Percentiles rank a stretch among this genome's conserved stretches.
Conservation (phyloP, 345 rosid species). For the Populus nigra region DNA sequence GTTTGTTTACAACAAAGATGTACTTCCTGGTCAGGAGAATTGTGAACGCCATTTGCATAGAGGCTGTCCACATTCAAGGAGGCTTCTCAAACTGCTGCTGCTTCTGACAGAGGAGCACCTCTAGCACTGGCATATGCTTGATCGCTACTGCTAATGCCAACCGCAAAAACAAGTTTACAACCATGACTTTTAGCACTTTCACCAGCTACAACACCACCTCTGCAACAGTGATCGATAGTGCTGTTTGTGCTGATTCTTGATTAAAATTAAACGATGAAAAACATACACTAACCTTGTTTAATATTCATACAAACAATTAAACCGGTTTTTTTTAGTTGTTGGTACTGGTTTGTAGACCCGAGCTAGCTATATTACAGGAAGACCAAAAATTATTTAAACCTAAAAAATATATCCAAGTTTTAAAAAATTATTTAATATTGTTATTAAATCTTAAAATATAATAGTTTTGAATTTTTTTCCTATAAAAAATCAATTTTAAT, state of each 20-base stretch:
- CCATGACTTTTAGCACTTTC: not conserved
- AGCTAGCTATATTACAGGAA: too few species aligned
- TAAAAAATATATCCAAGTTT: too few species aligned
- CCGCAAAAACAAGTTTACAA: not conserved
- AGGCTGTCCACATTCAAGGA: conserved; percentile 84
- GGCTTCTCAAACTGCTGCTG: conserved; percentile 30
- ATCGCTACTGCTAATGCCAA: not conserved
- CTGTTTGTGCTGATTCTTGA: conserved; percentile 6
- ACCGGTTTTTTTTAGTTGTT: too few species aligned
- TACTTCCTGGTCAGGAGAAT: conserved; percentile 54
- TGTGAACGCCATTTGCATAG: conserved; percentile 70
- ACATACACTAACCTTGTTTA: too few species aligned
- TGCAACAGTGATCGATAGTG: not conserved
- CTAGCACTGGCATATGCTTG: not conserved
- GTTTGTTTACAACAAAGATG: conserved; percentile 37
- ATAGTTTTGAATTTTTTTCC: too few species aligned
- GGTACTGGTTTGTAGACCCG: too few species aligned
- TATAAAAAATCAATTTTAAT: too few species aligned
- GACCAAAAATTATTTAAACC: too few species aligned
- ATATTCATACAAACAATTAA: too few species aligned
- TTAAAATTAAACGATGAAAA: too few species aligned
- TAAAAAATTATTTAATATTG: too few species aligned
- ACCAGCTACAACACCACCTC: not conserved
- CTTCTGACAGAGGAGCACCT: conserved; percentile 3
- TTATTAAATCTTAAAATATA: too few species aligned